These are phyloP conservation scores for Ceratocystis eucalypticola DNA, from an alignment of 2,329 filamentous ascomycete genomes.

Conservation along the genomic window DNA sequence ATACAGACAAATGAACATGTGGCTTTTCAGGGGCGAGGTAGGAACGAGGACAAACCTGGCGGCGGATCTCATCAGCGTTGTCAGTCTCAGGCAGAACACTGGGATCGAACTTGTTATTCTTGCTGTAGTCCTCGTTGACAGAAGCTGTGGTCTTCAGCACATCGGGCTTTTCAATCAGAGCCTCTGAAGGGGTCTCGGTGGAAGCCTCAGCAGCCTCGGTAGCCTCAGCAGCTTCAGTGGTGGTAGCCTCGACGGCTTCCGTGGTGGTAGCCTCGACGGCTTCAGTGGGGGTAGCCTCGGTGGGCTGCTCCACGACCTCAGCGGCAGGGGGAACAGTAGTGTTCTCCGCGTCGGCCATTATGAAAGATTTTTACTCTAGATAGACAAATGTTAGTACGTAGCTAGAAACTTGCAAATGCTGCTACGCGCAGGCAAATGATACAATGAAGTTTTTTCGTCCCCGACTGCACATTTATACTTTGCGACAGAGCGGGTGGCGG, in stretches of 20 bases:
- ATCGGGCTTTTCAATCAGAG: slow-evolving; percentile 23
- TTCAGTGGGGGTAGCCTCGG: slow-evolving; percentile 23
- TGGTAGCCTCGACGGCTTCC: slow-evolving; percentile 18
- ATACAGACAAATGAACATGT: slow-evolving; percentile 3
- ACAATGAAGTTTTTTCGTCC: slow-evolving; percentile 12
- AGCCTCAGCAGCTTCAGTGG: slow-evolving; percentile 15
- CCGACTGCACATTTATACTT: slow-evolving; percentile 3
- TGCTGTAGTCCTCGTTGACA: slow-evolving; percentile 30
- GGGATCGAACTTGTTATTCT: slow-evolving; percentile 59
- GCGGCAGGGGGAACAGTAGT: slow-evolving; percentile 19
- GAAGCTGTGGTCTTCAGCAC: slow-evolving; percentile 35
- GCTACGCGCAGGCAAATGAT: not conserved
- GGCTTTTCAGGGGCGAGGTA: not conserved
- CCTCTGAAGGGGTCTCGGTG: slow-evolving; percentile 22
- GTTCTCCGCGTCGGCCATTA: slow-evolving; percentile 18
- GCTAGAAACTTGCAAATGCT: not conserved
- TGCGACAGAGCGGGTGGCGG: slow-evolving; percentile 16
- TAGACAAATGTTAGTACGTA: not conserved
- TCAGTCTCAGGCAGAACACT: slow-evolving; percentile 54
- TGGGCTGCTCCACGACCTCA: slow-evolving; percentile 22
- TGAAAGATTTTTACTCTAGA: not conserved
- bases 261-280: slow-evolving; percentile 20
- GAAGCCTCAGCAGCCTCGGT: slow-evolving; percentile 10
- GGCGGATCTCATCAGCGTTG: slow-evolving; percentile 68
- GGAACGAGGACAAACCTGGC: slow-evolving; percentile 46